Conservation (phyloP, 2,329 filamentous ascomycete species). For the Beauveria sp. region DNA sequence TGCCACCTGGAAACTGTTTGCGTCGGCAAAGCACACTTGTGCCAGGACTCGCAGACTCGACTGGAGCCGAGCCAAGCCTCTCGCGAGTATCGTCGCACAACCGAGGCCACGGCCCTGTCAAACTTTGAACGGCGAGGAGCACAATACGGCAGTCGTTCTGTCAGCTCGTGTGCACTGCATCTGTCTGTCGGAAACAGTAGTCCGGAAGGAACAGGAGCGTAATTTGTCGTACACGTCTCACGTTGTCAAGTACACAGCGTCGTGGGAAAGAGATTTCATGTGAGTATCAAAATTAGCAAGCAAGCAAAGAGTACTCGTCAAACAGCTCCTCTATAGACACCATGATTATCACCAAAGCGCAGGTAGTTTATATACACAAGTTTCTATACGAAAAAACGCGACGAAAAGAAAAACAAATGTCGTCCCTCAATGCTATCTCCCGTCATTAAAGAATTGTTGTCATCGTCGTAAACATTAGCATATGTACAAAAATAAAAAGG, state of each 20-base stretch:
- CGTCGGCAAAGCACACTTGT: background rate
- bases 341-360: background rate
- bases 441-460: slow-evolving; percentile 7
- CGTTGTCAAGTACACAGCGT: background rate
- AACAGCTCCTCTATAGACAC: background rate
- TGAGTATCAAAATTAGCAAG: background rate
- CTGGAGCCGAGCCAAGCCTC: background rate
- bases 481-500: slow-evolving; percentile 9
- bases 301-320: background rate
- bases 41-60: background rate
- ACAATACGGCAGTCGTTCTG: background rate
- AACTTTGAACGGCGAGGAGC: background rate
- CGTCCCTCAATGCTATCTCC: background rate
- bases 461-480: slow-evolving; percentile 10
- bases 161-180: slow-evolving; percentile 1
- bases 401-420: background rate
- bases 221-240: background rate
- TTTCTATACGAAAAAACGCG: background rate
- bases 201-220: background rate
- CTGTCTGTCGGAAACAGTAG: slow-evolving; percentile 8
- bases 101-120: slow-evolving; percentile 2
- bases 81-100: slow-evolving; percentile 4
- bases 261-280: background rate
- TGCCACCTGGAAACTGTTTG: background rate
- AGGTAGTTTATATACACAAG: background rate